Base-by-base conservation (phyloP, 2,329 filamentous ascomycete genomes). In the Xylariales sp. region DNA sequence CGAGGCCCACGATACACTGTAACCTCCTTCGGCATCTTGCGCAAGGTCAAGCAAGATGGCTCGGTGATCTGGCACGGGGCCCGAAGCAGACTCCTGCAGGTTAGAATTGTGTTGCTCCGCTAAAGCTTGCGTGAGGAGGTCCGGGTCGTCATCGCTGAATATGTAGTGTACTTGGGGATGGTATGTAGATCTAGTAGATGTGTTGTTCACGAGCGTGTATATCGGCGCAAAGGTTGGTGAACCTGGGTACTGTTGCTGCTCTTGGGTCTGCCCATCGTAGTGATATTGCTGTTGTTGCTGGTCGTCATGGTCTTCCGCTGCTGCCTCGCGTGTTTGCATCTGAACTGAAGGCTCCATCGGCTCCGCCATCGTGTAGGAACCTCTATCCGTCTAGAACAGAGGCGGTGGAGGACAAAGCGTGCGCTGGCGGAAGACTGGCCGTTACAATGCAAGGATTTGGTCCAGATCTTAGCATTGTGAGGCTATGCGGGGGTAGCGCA, bases 81-180 rank as follows among this genome's bases (percentile, higher is more conserved):
- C 53, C 40, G 53, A 44, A 32, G 51, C 34, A 20, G 48, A 41
- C 42, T 41, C 60, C 46, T 44, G 58, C 44, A 52, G 54, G 51
- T 60, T 41, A 17, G 48, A 39, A 5, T 19, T 40, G 13, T 65
- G 57, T 36, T 69, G 63, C 40, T 65, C 66, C 38, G 57, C 77
- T 61, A 60, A 81, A 2, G 85, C 81, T 25, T 79, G 73, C 2
- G 85, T 85, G 25, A 95, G 69, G 30, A 85, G 68, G 32, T 90
- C 85, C 2, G 81, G 77, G 55, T 96, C 89, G 62, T 97, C 93
- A 61, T 97, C 90, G 50, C 79, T 78, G 67, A 98, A 97, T 54
- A 97, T 76, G 66, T 97, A 97, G 65, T 91, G 88, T 2, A 95
- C 81, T 37, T 78, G 81, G 2, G 91, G 93, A 58, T 97, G 90